Conservation (phyloP, 306 rosid genomes). For the Abrus precatorius region DNA sequence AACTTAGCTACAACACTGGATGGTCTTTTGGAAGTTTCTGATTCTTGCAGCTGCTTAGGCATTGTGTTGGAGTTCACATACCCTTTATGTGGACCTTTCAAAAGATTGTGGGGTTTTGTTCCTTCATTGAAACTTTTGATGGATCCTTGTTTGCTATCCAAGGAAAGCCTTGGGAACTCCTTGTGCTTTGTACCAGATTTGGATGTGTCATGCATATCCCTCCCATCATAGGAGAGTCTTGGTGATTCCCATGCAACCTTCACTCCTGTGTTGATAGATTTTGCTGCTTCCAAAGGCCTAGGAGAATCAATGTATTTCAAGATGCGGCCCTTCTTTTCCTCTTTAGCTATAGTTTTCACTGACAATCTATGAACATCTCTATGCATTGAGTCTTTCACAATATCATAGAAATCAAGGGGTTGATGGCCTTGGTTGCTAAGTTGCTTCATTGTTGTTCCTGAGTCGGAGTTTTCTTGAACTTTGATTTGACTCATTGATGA, state of each 20-base stretch:
- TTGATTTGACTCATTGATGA: constrained; percentile 53
- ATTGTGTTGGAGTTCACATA: constrained; percentile 47
- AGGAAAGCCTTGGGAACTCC: constrained; percentile 90
- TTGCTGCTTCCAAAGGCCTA: constrained; percentile 61
- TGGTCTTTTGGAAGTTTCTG: constrained; percentile 63
- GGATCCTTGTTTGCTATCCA: constrained; percentile 82
- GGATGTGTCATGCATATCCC: constrained; percentile 59
- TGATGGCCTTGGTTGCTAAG: constrained; percentile 35
- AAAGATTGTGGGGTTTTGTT: constrained; percentile 54
- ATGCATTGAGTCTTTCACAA: constrained; percentile 64
- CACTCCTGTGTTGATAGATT: constrained; percentile 48
- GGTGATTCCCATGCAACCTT: constrained; percentile 56
- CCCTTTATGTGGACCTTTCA: constrained; percentile 59
- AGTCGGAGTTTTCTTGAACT: constrained; percentile 46
- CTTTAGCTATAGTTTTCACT: constrained; percentile 64
- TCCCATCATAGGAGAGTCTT: constrained; percentile 88
- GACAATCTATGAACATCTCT: constrained; percentile 66
- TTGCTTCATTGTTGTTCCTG: constrained; percentile 52
- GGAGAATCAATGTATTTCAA: constrained; percentile 85
- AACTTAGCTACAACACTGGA: constrained; percentile 83
- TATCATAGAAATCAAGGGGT: constrained; percentile 57
- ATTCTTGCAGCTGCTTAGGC: constrained; percentile 63
- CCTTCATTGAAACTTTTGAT: constrained; percentile 54
- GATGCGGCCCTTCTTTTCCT: constrained; percentile 54
- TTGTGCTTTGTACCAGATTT: constrained; percentile 65